Base-by-base conservation (phyloP, 345 rosid genomes). In the Corymbia maculata region DNA sequence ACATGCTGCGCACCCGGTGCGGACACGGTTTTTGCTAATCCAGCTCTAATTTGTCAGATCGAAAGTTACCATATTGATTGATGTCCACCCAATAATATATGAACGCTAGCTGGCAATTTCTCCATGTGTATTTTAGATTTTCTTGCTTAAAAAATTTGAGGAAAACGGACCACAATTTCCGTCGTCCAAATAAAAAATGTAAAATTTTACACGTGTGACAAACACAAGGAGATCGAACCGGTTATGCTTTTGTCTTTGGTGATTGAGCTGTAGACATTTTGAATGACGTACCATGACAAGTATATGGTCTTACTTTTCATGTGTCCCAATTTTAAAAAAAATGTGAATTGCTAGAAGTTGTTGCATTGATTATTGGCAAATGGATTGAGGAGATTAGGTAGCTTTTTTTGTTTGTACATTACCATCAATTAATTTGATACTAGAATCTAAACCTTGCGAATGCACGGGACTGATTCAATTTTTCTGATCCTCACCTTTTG, bases 391-490 rank as follows among this genome's bases (percentile, higher is more conserved):
- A 7, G 30, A 24, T 59, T 28, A 5, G 11, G 30, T 10, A 0
- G 66, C 9, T n/a, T 24, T 12, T 5, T 28, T 61, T 61, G 4
- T 61, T 30, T 8, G 44, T 14, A 66, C 44, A 15, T 0, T 12
- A 14, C 79, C 22, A 0, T 68, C 44, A 68, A 68, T 16, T 68
- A 0, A 16, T 8, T 68, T 19, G 45, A 0, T 16, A 36, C 12
- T 32, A 68, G 22, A 68, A 32, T 68, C 11, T 68, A 68, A 17
- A 70, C 24, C 11, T 32, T 32, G 0, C 24, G 45, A 44, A 30
- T 68, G 79, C 44, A n/a, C 19, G 12, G 45, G 79, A 32, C 79
- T 45, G 4, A 42, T 68, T 68, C 45, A 16, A 68, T 16, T 8
- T 68, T 68, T 16, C 11, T 16, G 12, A 32, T 68, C 45, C 44